Evolutionary conservation across 2,329 filamentous ascomycete species (phyloP).

Genomic region (Tolypocladium amazonense): DNA sequence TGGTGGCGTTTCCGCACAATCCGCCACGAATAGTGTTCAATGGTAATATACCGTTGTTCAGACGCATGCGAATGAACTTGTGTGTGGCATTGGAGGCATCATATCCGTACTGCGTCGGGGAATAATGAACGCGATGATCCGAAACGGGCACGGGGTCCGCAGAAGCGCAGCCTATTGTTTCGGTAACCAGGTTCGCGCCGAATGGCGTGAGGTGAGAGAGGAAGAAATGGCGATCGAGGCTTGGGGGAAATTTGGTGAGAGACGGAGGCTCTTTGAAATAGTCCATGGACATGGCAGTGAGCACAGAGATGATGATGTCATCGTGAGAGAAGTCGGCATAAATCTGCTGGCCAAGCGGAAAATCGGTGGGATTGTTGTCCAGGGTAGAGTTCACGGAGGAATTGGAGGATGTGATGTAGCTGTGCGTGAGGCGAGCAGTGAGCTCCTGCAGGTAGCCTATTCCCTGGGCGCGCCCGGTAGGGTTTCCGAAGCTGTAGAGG

Average conservation of each 20-base stretch:
- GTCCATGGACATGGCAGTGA: slow-evolving; percentile 37
- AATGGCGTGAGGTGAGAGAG: slow-evolving; percentile 43
- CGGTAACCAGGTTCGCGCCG: slow-evolving; percentile 41
- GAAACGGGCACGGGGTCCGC: slow-evolving; percentile 27
- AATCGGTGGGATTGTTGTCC: slow-evolving; percentile 49
- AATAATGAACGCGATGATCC: slow-evolving; percentile 27
- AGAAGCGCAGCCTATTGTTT: slow-evolving; percentile 39
- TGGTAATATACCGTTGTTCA: slow-evolving; percentile 38
- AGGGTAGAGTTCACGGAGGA: slow-evolving; percentile 58
- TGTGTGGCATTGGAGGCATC: slow-evolving; percentile 24
- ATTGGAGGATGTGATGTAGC: slow-evolving; percentile 48
- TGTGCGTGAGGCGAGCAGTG: slow-evolving; percentile 63
- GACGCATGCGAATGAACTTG: slow-evolving; percentile 37
- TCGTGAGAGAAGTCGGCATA: slow-evolving; percentile 82
- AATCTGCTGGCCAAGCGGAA: slow-evolving; percentile 52
- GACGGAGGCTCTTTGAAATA: slow-evolving; percentile 38
- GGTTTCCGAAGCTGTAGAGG: slow-evolving; percentile 67
- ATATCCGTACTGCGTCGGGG: slow-evolving; percentile 33
- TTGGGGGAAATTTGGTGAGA: slow-evolving; percentile 28
- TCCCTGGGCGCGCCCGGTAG: slow-evolving; percentile 65
- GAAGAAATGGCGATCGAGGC: slow-evolving; percentile 33
- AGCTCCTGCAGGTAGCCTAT: slow-evolving; percentile 74
- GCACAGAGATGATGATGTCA: slow-evolving; percentile 54
- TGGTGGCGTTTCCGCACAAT: slow-evolving; percentile 16
- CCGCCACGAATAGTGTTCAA: slow-evolving; percentile 36